Evolutionary conservation across 2,329 filamentous ascomycete species (phyloP), one percentile per base, ranked within the genome.

Genomic region (Helminthosporium solani): DNA sequence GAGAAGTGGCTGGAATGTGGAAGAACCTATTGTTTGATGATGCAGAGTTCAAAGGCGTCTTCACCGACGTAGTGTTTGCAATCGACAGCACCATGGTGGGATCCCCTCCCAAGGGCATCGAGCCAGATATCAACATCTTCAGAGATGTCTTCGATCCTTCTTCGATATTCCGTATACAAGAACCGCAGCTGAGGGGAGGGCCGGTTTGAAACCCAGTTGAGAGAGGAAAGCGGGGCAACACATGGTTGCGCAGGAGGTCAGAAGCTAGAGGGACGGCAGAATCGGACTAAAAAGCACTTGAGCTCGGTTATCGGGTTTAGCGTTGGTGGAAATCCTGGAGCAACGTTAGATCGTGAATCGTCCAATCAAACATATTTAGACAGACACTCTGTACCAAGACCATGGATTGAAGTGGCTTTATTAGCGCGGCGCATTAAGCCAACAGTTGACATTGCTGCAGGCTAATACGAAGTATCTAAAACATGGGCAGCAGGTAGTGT

Each of bases 1-100:
- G 55, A 11, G 70, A 74, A 54, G 67, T 75, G 27, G 72, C 73
- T 30, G 63, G 54, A 28, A 75, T 75, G 72, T 75, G 73, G 73
- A 68, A 67, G 49, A 61, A 59, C 40, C 58, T 75, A 21, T 54
- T 75, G 3, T 75, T 72, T 44, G 63, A 67, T 40, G 73, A 75
- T 40, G 60, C 67, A 18, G 73, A 75, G 52, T 75, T 75, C 51
- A 60, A 63, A 28, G 71, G 72, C 20, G 65, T 63, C n/a, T 75
- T 75, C 50, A 59, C 65, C 19, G 71, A 75, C 50, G 59, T 75
- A 5, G 72, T 75, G 2, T 75, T 75, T 48, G 73, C 71, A 2
- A 72, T 75, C 31, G 72, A 75, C 50, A 70, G 57, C 42, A 61
- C 57, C 20, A 60, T 63, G 49, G 61, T 66, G 11, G 67, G 60